Percentiles rank a stretch among this genome's conserved stretches.
phyloP scores from a whole-genome alignment of 1,284 basidiomycete genomes.

The Inonotus obliquus region DNA sequence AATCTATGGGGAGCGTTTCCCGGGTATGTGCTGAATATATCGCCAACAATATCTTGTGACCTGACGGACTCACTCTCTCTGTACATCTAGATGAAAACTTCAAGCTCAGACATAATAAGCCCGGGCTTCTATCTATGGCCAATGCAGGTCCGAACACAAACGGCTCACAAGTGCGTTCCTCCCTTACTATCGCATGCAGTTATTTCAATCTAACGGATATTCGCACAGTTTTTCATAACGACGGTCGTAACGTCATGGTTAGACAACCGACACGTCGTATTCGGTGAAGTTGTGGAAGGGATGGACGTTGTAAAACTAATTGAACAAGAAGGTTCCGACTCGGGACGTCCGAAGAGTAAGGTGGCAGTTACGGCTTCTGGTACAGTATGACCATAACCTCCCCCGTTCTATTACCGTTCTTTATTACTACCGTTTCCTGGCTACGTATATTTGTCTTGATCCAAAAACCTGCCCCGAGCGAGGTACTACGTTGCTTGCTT shows the following conservation, averaged over 20 bases:
- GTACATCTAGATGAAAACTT: constrained; percentile 77
- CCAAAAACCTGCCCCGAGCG: no score
- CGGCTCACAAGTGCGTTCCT: constrained; percentile 39
- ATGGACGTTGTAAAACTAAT: constrained; percentile 60
- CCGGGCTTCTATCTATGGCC: constrained; percentile 91
- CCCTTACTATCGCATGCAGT: background rate
- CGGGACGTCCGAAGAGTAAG: constrained; percentile 41
- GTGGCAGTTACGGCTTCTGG: constrained; percentile 55
- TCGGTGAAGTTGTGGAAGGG: constrained; percentile 68
- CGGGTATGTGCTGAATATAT: constrained; percentile 37
- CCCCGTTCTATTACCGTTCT: constrained; percentile 22
- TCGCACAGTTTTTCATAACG: constrained; percentile 62
- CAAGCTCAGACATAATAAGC: constrained; percentile 69
- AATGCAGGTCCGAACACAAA: constrained; percentile 72
- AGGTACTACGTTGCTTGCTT: no score
- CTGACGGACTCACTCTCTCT: background rate
- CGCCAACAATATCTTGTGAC: background rate
- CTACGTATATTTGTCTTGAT: background rate
- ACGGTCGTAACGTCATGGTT: constrained; percentile 69
- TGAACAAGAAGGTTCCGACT: constrained; percentile 52
- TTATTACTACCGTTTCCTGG: background rate
- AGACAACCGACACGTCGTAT: constrained; percentile 78
- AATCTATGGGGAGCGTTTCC: constrained; percentile 87
- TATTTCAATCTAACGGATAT: constrained; percentile 32
- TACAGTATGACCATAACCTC: constrained; percentile 1